Conservation (phyloP, 2,329 filamentous ascomycete genomes). For the Camillea tinctor region DNA sequence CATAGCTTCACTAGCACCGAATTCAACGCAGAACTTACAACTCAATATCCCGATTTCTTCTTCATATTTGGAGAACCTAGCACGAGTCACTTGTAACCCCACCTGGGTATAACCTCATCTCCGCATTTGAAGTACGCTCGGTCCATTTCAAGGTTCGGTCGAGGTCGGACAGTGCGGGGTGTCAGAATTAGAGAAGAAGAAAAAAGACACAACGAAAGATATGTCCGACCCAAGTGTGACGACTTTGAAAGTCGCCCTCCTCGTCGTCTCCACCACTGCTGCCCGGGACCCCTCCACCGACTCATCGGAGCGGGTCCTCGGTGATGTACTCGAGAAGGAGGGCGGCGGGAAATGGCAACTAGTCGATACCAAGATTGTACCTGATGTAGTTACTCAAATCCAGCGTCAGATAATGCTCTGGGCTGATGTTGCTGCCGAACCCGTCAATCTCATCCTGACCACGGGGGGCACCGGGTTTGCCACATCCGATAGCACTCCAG, state of each 20-base stretch:
- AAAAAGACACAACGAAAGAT: background rate
- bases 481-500: conserved; percentile 79
- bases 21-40: background rate
- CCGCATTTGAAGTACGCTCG: background rate
- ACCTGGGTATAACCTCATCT: background rate
- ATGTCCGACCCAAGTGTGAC: conserved; percentile 35
- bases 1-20: background rate
- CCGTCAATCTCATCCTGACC: conserved; percentile 76
- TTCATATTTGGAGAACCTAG: background rate
- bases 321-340: conserved; percentile 65
- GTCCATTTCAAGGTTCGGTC: background rate
- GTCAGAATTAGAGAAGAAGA: background rate
- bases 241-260: conserved; percentile 69
- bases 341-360: conserved; percentile 72
- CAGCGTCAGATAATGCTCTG: conserved; percentile 70
- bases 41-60: background rate
- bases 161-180: background rate
- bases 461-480: conserved; percentile 95
- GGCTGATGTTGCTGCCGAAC: conserved; percentile 62
- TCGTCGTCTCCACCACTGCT: conserved; percentile 91
- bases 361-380: conserved; percentile 69
- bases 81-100: background rate
- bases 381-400: conserved; percentile 73
- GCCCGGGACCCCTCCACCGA: conserved; percentile 77
- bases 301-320: conserved; percentile 64